These are phyloP conservation scores for Russula vinacea DNA, from an alignment of 768 basidiomycete genomes.

Conservation along the genomic window DNA sequence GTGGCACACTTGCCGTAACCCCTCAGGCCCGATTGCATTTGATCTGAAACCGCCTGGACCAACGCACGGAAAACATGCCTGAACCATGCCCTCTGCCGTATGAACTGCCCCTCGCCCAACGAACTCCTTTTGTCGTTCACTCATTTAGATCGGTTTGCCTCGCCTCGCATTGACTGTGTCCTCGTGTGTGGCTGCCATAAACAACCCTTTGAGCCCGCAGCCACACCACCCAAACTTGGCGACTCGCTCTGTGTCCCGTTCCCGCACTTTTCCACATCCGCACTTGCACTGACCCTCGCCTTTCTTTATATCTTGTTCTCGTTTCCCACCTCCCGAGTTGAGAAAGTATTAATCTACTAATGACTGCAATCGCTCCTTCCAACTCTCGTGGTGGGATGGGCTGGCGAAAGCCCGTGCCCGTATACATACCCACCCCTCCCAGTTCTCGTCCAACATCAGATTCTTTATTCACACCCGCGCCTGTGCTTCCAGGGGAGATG, in stretches of 20 bases:
- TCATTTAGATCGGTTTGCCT: constrained; percentile 16
- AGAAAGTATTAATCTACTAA: constrained; percentile 17
- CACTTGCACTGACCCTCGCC: constrained; percentile 17
- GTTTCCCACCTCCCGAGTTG: constrained; percentile 22
- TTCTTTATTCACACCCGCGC: constrained; percentile 18
- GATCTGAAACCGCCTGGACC: constrained; percentile 7
- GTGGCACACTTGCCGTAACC: not conserved
- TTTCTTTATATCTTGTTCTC: constrained; percentile 21
- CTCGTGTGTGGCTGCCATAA: constrained; percentile 20
- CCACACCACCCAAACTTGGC: constrained; percentile 20
- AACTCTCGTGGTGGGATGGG: constrained; percentile 23
- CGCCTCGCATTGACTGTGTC: constrained; percentile 17
- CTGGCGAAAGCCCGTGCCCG: constrained; percentile 30
- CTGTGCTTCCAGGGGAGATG: not conserved
- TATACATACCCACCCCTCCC: constrained; percentile 28
- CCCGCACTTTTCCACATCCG: constrained; percentile 18
- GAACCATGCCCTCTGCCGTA: constrained; percentile 13
- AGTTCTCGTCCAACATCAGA: constrained; percentile 22
- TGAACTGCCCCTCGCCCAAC: constrained; percentile 1
- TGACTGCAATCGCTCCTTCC: constrained; percentile 23
- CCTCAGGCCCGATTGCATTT: constrained; percentile 9
- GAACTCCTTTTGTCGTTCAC: not conserved
- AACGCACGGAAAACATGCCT: constrained; percentile 20
- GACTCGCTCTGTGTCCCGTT: constrained; percentile 17
- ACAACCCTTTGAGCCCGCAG: not conserved